These are phyloP conservation scores for Penicillium subrubescens DNA, from an alignment of 495 filamentous ascomycete genomes.

Conservation along the genomic window DNA sequence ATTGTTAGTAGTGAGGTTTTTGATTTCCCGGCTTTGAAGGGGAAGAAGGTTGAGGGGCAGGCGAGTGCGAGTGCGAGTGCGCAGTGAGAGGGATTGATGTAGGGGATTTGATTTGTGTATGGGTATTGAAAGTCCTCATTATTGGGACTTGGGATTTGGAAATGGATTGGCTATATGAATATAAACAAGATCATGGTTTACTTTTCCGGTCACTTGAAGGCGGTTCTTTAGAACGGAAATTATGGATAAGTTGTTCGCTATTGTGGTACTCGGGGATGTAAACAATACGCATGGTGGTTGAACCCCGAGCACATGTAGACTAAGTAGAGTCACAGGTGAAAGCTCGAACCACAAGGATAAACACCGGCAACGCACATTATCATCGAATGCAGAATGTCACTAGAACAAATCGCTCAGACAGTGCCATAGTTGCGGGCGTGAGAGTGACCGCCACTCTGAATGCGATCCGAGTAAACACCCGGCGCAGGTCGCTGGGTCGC, in stretches of 20 bases:
- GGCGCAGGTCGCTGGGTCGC: constrained; percentile 56
- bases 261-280: not conserved
- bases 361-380: not conserved
- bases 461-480: constrained; percentile 77
- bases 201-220: not conserved
- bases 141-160: constrained; percentile 4
- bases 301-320: not conserved
- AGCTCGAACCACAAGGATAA: not conserved
- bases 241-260: not conserved
- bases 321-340: too few species aligned
- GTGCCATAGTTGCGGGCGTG: constrained; percentile 51
- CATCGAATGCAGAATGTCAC: not conserved
- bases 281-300: not conserved
- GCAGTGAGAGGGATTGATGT: not conserved
- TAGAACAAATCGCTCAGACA: constrained; percentile 24
- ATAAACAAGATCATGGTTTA: not conserved
- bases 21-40: constrained; percentile 72
- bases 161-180: not conserved
- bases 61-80: constrained; percentile 14
- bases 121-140: constrained; percentile 1
- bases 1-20: constrained; percentile 68
- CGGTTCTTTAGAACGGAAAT: too few species aligned
- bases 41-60: constrained; percentile 29
- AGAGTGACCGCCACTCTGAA: constrained; percentile 69
- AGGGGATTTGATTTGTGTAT: not conserved